Evolutionary conservation across 768 basidiomycete genomes (phyloP), one percentile per base, ranked within the genome.

Genomic region (Trametes cingulata): DNA sequence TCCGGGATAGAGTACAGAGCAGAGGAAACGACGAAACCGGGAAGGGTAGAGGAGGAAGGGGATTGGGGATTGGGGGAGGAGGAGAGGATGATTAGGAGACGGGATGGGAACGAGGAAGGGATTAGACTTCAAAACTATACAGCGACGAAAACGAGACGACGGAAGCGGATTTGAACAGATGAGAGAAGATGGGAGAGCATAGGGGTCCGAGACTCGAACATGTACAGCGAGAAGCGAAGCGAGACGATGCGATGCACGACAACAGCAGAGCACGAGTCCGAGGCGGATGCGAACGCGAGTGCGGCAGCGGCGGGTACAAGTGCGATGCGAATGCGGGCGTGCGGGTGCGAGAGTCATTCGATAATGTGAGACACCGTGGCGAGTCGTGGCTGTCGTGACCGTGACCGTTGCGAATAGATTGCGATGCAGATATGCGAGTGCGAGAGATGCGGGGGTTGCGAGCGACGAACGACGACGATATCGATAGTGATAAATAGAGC

Each of bases 341-440:
- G 29, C 29, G 29, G 29, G 29, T 10, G 29, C 33, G 33, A 36
- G 46, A 48, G n/a, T 29, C 46, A 49, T 57, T 49, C 39, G 47
- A 57, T 40, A 49, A 49, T 41, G 19, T 48, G 19, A 49, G 27
- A 56, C 39, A 56, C 33, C 46, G 47, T 57, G 33, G n/a, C 13
- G n/a, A 39, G 45, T 57, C 56, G 56, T 57, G 49, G 46, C 29
- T 56, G 55, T 56, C 55, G 55, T 56, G 55, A 48, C 55, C 55
- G 55, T 56, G 55, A 48, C 55, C 29, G 36, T 5, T 5, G 29
- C 29, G 29, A 35, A 46, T 39, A 40, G 46, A 40, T 56, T n/a
- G 46, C 37, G 55, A 52, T 40, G 51, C 39, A 25, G 17, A 4
- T 36, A 20, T 35, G 25, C 12, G 27, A 33, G 17, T 51, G 49